Evolutionary conservation across 2,329 filamentous ascomycete genomes (phyloP).

Genomic region (Hypoxylon sp.): DNA sequence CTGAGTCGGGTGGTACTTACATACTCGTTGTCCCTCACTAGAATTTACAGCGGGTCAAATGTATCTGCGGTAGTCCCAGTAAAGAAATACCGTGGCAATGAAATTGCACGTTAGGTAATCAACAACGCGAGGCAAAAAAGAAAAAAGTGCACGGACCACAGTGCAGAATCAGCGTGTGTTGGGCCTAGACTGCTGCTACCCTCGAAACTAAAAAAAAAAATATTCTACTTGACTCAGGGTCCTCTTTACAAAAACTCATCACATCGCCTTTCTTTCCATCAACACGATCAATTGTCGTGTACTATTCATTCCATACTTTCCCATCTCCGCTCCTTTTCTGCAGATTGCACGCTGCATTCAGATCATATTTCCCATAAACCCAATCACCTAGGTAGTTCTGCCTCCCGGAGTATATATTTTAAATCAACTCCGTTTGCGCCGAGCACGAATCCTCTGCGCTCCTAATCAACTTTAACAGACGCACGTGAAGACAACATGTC

Average conservation of each 20-base stretch:
- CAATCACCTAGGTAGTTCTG: constrained; percentile 12
- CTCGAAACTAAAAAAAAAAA: constrained; percentile 50
- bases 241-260: constrained; percentile 50
- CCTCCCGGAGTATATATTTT: background rate
- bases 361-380: constrained; percentile 11
- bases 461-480: constrained; percentile 36
- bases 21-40: background rate
- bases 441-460: constrained; percentile 39
- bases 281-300: constrained; percentile 38
- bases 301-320: constrained; percentile 32
- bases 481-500: constrained; percentile 68
- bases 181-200: constrained; percentile 42
- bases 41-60: background rate
- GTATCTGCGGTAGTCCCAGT: background rate
- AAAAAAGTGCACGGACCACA: constrained; percentile 33
- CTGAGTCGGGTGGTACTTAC: background rate
- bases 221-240: constrained; percentile 44
- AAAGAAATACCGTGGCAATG: background rate
- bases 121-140: constrained; percentile 26
- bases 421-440: constrained; percentile 45
- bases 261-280: constrained; percentile 42
- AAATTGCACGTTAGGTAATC: constrained; percentile 2
- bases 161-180: constrained; percentile 23
- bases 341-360: constrained; percentile 48
- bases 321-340: constrained; percentile 51